A percentile compares a stretch with the other conserved stretches of the same genome.
Conservation (phyloP, 2,329 filamentous ascomycete genomes). For the Aurifilum marmelostoma region DNA sequence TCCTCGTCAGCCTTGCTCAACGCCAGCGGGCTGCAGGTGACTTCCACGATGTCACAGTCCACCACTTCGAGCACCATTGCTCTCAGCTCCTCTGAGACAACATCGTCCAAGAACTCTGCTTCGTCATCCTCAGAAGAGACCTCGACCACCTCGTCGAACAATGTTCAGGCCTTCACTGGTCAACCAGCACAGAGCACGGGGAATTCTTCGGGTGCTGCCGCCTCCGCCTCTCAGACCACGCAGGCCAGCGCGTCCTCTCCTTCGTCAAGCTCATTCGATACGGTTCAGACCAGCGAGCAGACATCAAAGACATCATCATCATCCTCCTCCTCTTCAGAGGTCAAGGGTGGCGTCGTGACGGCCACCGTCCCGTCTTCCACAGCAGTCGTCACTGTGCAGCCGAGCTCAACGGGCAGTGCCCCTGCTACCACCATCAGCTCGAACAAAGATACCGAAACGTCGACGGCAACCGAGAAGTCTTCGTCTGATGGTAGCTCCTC, state of each 20-base stretch:
- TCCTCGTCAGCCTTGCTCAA: conserved; percentile 1
- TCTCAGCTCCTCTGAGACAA: conserved; percentile 1
- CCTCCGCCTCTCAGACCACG: not conserved
- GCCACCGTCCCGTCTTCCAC: conserved; percentile 16
- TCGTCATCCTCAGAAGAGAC: not conserved
- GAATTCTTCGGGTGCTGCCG: not conserved
- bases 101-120: not conserved
- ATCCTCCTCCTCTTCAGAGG: not conserved
- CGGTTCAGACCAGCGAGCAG: not conserved
- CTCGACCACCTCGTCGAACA: not conserved
- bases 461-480: not conserved
- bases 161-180: conserved; percentile 2
- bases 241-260: not conserved
- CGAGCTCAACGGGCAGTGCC: not conserved
- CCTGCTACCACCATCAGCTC: no score
- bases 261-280: not conserved
- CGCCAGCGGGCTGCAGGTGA: conserved; percentile 10
- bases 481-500: not conserved
- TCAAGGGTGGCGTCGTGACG: not conserved
- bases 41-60: conserved; percentile 1
- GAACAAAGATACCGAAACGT: no score
- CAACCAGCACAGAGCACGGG: not conserved
- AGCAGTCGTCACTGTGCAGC: conserved; percentile 1
- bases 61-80: not conserved
- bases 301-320: not conserved